phyloP scores from a whole-genome alignment of 306 rosid species.

The Cyamopsis tetragonoloba region DNA sequence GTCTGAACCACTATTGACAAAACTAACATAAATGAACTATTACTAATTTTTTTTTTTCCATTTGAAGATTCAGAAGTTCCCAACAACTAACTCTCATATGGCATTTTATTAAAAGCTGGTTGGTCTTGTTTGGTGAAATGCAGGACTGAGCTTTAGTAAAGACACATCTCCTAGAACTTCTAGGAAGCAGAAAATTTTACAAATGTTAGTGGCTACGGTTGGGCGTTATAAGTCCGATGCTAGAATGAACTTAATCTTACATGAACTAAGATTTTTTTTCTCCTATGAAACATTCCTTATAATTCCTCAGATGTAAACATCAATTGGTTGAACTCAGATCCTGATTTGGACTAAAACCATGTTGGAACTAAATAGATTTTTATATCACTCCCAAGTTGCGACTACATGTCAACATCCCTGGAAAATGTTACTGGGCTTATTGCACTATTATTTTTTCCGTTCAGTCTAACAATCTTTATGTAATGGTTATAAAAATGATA shows the following conservation, averaged over 20 bases:
- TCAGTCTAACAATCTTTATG: neutral
- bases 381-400: neutral
- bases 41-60: neutral
- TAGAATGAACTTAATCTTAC: neutral
- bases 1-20: neutral
- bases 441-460: neutral
- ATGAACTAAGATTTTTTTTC: neutral
- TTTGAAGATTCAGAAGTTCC: neutral
- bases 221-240: neutral
- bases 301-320: neutral
- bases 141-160: neutral
- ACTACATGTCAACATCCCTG: neutral
- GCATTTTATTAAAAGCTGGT: neutral
- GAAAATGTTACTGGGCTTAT: neutral
- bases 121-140: neutral
- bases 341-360: neutral
- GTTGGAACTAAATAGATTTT: neutral
- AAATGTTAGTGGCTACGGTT: neutral
- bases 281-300: neutral
- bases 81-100: neutral
- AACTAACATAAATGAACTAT: neutral
- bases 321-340: neutral
- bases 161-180: neutral
- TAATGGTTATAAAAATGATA: constrained; percentile 14
- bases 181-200: neutral